Evolutionary conservation across 192 early-diverging fungal genomes (phyloP), one percentile per base, ranked within the genome.

Genomic region (Podila clonocystis): DNA sequence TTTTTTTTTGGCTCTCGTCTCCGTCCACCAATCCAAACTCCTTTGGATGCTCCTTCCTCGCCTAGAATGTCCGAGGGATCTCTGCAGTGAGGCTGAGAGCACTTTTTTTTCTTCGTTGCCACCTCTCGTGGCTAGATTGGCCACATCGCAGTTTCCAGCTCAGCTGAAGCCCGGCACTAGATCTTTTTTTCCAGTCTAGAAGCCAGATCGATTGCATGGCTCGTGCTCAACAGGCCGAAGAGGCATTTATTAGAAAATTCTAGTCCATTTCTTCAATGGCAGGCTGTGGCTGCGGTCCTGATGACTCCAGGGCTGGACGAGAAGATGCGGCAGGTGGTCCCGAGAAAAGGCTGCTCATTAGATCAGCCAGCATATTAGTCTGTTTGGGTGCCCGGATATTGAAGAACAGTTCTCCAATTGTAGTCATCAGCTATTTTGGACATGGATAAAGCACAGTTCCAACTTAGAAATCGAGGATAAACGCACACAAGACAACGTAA

Each of bases 311-410:
- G 0, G 74, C 63, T 28, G 75, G 82, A 26, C 62, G 55, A 31
- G 64, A 57, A 29, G 63, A 34, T 50, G 72, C 61, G 4, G 78
- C 36, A 36, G 85, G 82, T 29, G 73, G 63, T 17, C 83, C 86
- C 50, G 71, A 68, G 50, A 88, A 88, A 24, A 88, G 69, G 61
- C 83, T 88, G 65, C 79, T 83, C 87, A 88, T 85, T 34, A 88
- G 50, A 63, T 88, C 87, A 22, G 82, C 82, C 52, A 88, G 33
- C 71, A 85, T 80, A 45, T 88, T 88, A 26, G 79, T 70, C 68
- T 87, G 88, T 50, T 75, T 78, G 33, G 84, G 86, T 20, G 82
- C 82, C 57, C 58, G 74, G 50, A 89, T 80, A 31, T 78, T 76
- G 68, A 89, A 89, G 70, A 86, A 89, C 2, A 78, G 63, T 12